Conservation (phyloP, 2,329 filamentous ascomycete genomes). For the Botrytis squamosa region DNA sequence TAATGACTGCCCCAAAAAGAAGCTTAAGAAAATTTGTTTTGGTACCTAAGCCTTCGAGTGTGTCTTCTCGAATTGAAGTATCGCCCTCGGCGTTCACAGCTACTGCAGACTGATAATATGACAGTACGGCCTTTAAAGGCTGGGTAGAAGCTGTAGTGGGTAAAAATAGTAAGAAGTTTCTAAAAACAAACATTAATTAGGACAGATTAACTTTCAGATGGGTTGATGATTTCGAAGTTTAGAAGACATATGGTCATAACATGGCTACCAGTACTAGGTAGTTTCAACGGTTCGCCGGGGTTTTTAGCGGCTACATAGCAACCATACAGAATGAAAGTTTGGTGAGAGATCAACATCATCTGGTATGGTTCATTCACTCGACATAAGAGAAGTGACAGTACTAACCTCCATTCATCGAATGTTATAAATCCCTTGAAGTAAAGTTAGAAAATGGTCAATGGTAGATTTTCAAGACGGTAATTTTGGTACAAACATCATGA, state of each 20-base stretch:
- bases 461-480: neutral
- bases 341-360: neutral
- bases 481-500: slow-evolving; percentile 54
- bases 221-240: neutral
- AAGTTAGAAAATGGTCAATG: slow-evolving; percentile 12
- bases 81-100: slow-evolving; percentile 93
- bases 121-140: slow-evolving; percentile 77
- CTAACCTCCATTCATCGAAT: slow-evolving; percentile 96
- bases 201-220: neutral
- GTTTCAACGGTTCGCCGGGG: neutral
- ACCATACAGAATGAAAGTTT: neutral
- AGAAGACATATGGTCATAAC: neutral
- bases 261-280: neutral
- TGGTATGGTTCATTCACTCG: neutral
- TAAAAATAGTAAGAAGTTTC: slow-evolving; percentile 93
- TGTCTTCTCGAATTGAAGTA: slow-evolving; percentile 86
- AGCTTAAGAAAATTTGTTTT: slow-evolving; percentile 65
- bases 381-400: neutral
- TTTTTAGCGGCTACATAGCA: slow-evolving; percentile 3
- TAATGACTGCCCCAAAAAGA: slow-evolving; percentile 74
- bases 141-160: slow-evolving; percentile 61
- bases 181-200: slow-evolving; percentile 40
- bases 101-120: slow-evolving; percentile 87
- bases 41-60: slow-evolving; percentile 92
- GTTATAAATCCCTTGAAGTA: slow-evolving; percentile 59